Evolutionary conservation across 2,329 filamentous ascomycete genomes (phyloP).

Genomic region (Fusarium concolor): DNA sequence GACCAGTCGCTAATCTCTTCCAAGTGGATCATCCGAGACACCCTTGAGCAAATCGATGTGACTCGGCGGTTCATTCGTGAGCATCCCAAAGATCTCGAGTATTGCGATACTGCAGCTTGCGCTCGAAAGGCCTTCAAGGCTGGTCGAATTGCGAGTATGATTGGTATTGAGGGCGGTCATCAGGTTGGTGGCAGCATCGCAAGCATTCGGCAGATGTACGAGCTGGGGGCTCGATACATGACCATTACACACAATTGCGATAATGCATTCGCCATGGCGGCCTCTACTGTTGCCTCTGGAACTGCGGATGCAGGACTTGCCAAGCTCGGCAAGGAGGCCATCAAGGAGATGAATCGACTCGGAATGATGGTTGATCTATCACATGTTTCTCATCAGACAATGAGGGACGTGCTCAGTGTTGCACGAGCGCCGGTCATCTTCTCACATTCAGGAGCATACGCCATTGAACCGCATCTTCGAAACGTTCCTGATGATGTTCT

Average conservation of each 20-base stretch:
- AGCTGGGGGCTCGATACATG: conserved; percentile 54
- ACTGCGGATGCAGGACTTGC: conserved; percentile 42
- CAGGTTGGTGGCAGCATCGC: conserved; percentile 51
- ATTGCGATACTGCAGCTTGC: conserved; percentile 45
- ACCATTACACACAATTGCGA: conserved; percentile 53
- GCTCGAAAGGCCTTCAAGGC: conserved; percentile 46
- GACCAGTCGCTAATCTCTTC: conserved; percentile 11
- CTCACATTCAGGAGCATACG: conserved; percentile 48
- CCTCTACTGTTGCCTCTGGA: conserved; percentile 46
- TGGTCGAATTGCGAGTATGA: conserved; percentile 52
- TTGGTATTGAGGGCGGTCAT: conserved; percentile 54
- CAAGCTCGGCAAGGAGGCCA: conserved; percentile 42
- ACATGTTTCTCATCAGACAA: conserved; percentile 48
- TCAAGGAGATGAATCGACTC: conserved; percentile 53
- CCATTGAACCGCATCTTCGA: conserved; percentile 48
- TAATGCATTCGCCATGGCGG: conserved; percentile 48
- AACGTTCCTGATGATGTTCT: conserved; percentile 58
- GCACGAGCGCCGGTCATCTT: conserved; percentile 49
- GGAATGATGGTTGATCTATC: conserved; percentile 52
- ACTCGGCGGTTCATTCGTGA: conserved; percentile 47
- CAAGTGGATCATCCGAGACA: conserved; percentile 33
- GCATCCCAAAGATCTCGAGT: conserved; percentile 40
- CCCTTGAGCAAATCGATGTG: conserved; percentile 52
- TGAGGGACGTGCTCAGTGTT: conserved; percentile 47
- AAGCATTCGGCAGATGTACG: conserved; percentile 50